Evolutionary conservation across 352 stramenopile species (phyloP), one percentile per base, ranked within the genome.

Genomic region (Phytophthora sansomeana): DNA sequence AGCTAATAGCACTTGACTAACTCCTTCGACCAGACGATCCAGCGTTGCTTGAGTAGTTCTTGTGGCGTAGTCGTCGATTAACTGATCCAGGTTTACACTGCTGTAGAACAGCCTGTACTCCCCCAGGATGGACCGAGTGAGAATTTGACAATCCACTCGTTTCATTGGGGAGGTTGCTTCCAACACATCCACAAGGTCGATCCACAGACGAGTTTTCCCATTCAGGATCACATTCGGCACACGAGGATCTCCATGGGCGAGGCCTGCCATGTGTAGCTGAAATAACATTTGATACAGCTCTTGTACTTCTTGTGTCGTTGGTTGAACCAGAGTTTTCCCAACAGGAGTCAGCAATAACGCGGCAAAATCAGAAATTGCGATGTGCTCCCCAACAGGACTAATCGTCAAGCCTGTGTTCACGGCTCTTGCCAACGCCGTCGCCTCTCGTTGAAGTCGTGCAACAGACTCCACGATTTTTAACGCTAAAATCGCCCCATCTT

Each of bases 291-390:
- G 35, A 69, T 63, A 69, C n/a, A 69, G 60, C 19, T 57, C 50
- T 47, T 26, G 35, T 43, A 69, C 41, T 54, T 69, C 60, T 21
- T 51, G 60, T 61, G 60, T 63, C 39, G 28, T 55, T 55, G 60
- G 60, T 63, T 33, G n/a, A n/a, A n/a, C n/a, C 30, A 77, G 29
- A 60, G 59, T 48, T 57, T 63, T 50, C 49, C 69, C 69, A 51
- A 77, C 63, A 53, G 58, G 69, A 63, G 60, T 72, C 50, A 78
- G 30, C 47, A 74, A 72, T 55, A 72, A 54, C 46, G 57, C 70
- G 28, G 64, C 55, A 30, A 56, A 38, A 26, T 61, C 65, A 67
- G 36, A 19, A 61, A 26, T 68, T 59, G 69, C 60, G 11, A 70
- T 44, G 57, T 48, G 19, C 11, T 56, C 57, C 58, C 39, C 32